phyloP scores from a whole-genome alignment of 2,329 filamentous ascomycete genomes.

The Cladosporium sp. region DNA sequence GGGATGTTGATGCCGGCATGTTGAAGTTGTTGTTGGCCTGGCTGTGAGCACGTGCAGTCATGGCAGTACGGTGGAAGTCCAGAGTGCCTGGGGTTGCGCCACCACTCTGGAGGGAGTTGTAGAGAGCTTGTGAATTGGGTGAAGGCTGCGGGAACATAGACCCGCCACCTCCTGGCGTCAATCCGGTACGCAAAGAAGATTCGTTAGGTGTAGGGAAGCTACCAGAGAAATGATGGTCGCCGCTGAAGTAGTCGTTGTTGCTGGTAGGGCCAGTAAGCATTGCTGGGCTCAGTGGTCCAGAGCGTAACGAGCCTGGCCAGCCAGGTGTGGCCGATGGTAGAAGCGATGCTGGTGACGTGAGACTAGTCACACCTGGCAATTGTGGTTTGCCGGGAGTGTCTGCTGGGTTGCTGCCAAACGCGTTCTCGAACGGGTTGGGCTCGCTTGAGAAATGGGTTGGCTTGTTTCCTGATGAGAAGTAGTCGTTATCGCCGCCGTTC shows the following conservation, averaged over 20 bases:
- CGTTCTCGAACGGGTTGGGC: constrained; percentile 96
- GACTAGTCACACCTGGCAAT: constrained; percentile 82
- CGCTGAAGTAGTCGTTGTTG: constrained; percentile 74
- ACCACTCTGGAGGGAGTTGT: constrained; percentile 75
- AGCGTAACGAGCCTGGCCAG: constrained; percentile 85
- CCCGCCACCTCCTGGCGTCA: constrained; percentile 91
- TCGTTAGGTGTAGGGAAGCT: constrained; percentile 95
- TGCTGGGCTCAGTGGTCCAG: constrained; percentile 90
- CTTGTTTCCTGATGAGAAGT: constrained; percentile 50
- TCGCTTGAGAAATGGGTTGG: constrained; percentile 66
- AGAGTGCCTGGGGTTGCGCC: constrained; percentile 85
- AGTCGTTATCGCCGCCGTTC: constrained; percentile 45
- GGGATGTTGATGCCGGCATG: constrained; percentile 42
- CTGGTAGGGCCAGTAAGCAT: constrained; percentile 84
- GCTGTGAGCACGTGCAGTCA: constrained; percentile 70
- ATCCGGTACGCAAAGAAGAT: constrained; percentile 83
- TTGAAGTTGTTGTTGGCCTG: constrained; percentile 39
- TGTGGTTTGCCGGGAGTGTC: constrained; percentile 81
- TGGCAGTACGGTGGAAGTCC: constrained; percentile 91
- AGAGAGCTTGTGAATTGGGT: constrained; percentile 80
- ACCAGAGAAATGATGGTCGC: constrained; percentile 73
- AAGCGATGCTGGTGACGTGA: constrained; percentile 86
- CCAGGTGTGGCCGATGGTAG: constrained; percentile 69
- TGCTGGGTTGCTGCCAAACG: constrained; percentile 66
- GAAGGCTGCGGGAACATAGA: constrained; percentile 96